phyloP scores from a whole-genome alignment of 805 yeast species.

The Zygoascus biomembranicola region DNA sequence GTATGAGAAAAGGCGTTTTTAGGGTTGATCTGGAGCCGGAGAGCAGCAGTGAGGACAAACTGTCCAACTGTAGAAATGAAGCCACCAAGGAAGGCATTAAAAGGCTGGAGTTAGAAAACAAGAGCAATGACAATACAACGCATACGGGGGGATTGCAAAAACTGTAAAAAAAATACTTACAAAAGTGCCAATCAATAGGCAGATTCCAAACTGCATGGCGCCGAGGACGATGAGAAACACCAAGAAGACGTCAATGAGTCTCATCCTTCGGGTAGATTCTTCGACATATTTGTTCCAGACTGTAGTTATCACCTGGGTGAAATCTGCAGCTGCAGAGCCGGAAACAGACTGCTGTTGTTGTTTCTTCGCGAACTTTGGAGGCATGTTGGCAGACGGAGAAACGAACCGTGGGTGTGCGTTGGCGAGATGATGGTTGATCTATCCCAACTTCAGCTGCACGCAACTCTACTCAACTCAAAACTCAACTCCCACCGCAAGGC shows the following conservation, averaged over 20 bases:
- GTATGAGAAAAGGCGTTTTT: conserved; percentile 37
- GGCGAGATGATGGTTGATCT: background rate
- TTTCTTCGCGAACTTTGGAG: background rate
- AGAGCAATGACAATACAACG: background rate
- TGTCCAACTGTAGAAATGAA: conserved; percentile 91
- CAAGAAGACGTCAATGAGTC: conserved; percentile 71
- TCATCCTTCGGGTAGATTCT: conserved; percentile 26
- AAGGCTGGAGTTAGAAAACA: conserved; percentile 44
- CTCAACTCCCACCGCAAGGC: no score
- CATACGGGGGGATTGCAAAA: background rate
- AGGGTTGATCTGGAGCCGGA: conserved; percentile 62
- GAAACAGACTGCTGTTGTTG: background rate
- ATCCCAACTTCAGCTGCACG: background rate
- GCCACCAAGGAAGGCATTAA: conserved; percentile 94
- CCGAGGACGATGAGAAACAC: conserved; percentile 69
- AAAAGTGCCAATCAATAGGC: conserved; percentile 69
- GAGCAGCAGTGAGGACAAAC: conserved; percentile 66
- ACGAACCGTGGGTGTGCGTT: no score
- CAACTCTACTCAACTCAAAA: background rate
- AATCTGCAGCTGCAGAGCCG: conserved; percentile 3
- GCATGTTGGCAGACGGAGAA: background rate
- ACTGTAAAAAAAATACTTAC: conserved; percentile 20
- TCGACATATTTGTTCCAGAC: conserved; percentile 19
- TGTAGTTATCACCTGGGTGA: conserved; percentile 9
- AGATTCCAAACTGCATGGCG: conserved; percentile 68